Percentiles rank a stretch among this genome's conserved stretches.
phyloP scores from a whole-genome alignment of 192 early-diverging fungal species.

The Phlyctochytrium planicorne region DNA sequence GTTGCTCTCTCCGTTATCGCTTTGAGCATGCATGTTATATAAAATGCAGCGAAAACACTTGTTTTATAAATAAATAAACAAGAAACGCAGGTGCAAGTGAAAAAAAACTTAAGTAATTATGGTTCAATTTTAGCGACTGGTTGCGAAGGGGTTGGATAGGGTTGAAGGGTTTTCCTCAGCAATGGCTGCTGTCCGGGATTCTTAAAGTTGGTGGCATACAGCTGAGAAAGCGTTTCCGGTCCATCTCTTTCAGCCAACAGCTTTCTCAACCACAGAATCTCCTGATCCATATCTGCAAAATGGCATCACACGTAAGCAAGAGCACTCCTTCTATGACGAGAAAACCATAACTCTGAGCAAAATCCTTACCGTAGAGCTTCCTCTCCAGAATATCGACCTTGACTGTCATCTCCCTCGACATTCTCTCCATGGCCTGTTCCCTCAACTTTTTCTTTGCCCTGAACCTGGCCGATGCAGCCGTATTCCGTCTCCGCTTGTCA shows the following conservation, averaged over 20 bases:
- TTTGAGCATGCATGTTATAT: too few relatives aligned
- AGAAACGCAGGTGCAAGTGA: too few relatives aligned
- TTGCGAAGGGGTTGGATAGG: too few relatives aligned
- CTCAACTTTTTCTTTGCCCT: slow-evolving; percentile 91
- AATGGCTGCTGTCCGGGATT: neutral
- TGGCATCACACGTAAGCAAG: neutral
- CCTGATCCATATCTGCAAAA: neutral
- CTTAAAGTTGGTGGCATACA: neutral
- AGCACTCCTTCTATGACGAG: too few relatives aligned
- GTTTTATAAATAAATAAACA: too few relatives aligned
- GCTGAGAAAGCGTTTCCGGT: neutral
- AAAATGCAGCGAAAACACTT: too few relatives aligned
- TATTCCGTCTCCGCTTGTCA: slow-evolving; percentile 94
- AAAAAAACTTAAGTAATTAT: too few relatives aligned
- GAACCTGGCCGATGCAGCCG: slow-evolving; percentile 92
- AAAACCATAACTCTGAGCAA: too few relatives aligned
- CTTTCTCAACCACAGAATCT: neutral
- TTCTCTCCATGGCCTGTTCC: slow-evolving; percentile 78
- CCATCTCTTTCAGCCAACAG: neutral
- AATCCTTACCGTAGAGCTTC: neutral
- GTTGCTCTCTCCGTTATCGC: too few relatives aligned
- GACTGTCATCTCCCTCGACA: neutral
- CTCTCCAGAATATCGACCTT: slow-evolving; percentile 2
- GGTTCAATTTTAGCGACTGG: too few relatives aligned
- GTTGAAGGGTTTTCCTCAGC: neutral